These are phyloP conservation scores for Tremella yokohamensis DNA, from an alignment of 768 basidiomycete genomes.

Conservation along the genomic window DNA sequence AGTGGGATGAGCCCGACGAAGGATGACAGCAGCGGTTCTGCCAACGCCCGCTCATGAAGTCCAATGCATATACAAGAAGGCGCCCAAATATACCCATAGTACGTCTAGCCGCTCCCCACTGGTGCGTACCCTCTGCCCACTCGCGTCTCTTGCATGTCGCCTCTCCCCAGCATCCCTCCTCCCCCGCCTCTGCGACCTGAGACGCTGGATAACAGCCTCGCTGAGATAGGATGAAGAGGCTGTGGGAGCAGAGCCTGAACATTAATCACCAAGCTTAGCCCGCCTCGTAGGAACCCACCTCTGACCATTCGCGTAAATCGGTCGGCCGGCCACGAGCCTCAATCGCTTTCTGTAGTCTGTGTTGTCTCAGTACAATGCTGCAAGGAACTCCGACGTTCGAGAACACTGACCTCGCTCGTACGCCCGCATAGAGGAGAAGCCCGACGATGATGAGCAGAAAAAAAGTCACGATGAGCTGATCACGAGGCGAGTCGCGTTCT, in stretches of 20 bases:
- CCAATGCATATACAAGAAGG: too few species aligned
- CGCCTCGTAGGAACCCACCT: slow-evolving; percentile 21
- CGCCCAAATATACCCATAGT: too few species aligned
- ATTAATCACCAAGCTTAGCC: neutral
- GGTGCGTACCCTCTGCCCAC: neutral
- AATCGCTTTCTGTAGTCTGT: slow-evolving; percentile 43
- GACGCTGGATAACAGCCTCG: slow-evolving; percentile 1
- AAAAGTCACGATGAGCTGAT: slow-evolving; percentile 86
- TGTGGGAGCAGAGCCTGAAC: slow-evolving; percentile 24
- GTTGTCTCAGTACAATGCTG: neutral
- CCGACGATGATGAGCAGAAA: slow-evolving; percentile 85
- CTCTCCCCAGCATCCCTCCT: neutral
- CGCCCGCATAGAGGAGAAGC: slow-evolving; percentile 74
- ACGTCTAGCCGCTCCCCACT: neutral
- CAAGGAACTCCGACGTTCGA: neutral
- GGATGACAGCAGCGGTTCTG: too few species aligned
- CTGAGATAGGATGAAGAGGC: slow-evolving; percentile 24
- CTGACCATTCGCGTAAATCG: slow-evolving; percentile 46
- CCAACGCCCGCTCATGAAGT: too few species aligned
- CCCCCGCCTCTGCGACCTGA: neutral
- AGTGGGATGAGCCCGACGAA: too few species aligned
- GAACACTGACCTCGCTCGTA: slow-evolving; percentile 51
- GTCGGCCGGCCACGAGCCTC: slow-evolving; percentile 46
- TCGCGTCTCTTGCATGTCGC: slow-evolving; percentile 1
- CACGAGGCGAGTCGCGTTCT: slow-evolving; percentile 94